Percentiles rank a stretch among this genome's conserved stretches.
Evolutionary conservation across 805 yeast species (phyloP).

Genomic region (Hemisphaericaspora nanyangensis): DNA sequence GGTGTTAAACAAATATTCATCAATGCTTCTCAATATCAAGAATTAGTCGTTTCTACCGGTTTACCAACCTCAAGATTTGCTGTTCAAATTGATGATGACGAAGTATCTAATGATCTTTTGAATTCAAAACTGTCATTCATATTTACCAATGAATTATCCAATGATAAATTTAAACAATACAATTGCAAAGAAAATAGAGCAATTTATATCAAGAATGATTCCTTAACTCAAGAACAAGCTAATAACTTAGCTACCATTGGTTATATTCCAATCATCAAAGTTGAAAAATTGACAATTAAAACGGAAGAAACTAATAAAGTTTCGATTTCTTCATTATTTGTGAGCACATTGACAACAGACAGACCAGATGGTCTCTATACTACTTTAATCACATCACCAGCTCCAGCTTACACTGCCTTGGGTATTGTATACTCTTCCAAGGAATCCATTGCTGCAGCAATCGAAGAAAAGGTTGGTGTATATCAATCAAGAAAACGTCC

Average conservation of each 20-base stretch:
- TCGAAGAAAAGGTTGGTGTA: conserved; percentile 79
- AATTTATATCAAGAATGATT: conserved; percentile 18
- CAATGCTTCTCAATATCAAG: conserved; percentile 20
- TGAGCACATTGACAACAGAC: conserved; percentile 64
- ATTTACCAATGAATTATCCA: conserved; percentile 14
- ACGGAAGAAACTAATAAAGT: conserved; percentile 17
- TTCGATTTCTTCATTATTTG: conserved; percentile 43
- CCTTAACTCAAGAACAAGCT: conserved; percentile 19
- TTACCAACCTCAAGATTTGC: conserved; percentile 50
- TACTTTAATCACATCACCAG: conserved; percentile 74
- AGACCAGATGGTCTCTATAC: conserved; percentile 83
- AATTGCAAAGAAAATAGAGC: conserved; percentile 27
- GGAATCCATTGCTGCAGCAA: conserved; percentile 78
- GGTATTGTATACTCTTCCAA: conserved; percentile 90
- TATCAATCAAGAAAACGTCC: conserved; percentile 79
- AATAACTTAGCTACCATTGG: conserved; percentile 25
- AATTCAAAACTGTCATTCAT: conserved; percentile 21
- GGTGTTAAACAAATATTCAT: conserved; percentile 54
- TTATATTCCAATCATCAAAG: conserved; percentile 26
- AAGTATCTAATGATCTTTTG: conserved; percentile 5
- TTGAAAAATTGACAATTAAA: conserved; percentile 21
- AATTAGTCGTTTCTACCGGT: conserved; percentile 38
- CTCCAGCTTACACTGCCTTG: conserved; percentile 48
- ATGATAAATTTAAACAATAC: conserved; percentile 13
- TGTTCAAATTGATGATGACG: conserved; percentile 15